A percentile compares a stretch with the other conserved stretches of the same genome.
phyloP scores from a whole-genome alignment of 2,329 filamentous ascomycete genomes.

The Fusarium sulawesiense region DNA sequence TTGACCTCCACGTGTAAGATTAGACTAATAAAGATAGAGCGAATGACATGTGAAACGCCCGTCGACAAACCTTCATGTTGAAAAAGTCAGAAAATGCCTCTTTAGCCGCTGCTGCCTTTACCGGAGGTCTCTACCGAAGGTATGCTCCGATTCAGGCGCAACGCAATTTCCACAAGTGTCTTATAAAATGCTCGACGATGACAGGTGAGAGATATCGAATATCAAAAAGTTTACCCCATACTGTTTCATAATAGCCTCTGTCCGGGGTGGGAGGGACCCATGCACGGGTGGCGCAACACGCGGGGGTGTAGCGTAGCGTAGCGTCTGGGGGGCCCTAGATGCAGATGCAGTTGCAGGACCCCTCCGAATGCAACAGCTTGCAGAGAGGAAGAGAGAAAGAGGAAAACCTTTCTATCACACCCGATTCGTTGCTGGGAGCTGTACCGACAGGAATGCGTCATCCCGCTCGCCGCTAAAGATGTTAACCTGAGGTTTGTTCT shows the following conservation, averaged over 20 bases:
- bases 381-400: not conserved
- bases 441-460: constrained; percentile 48
- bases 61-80: not conserved
- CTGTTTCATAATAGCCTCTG: constrained; percentile 47
- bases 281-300: constrained; percentile 23
- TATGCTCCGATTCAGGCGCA: constrained; percentile 4
- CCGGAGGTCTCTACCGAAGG: constrained; percentile 7
- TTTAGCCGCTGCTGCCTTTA: constrained; percentile 3
- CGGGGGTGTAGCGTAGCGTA: constrained; percentile 1
- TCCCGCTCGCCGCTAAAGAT: constrained; percentile 38
- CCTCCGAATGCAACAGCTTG: constrained; percentile 2
- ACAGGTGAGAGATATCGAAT: constrained; percentile 45
- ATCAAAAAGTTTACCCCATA: constrained; percentile 44
- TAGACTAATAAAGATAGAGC: not conserved
- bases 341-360: constrained; percentile 13
- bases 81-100: constrained; percentile 13
- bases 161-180: not conserved
- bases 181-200: constrained; percentile 32
- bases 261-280: constrained; percentile 17
- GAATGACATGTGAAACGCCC: not conserved
- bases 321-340: not conserved
- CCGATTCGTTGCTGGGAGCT: constrained; percentile 36
- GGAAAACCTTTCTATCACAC: constrained; percentile 6
- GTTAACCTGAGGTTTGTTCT: not conserved
- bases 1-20: not conserved